phyloP scores from a whole-genome alignment of 371 early-diverging fungal species.

The Phascolomyces articulosus region DNA sequence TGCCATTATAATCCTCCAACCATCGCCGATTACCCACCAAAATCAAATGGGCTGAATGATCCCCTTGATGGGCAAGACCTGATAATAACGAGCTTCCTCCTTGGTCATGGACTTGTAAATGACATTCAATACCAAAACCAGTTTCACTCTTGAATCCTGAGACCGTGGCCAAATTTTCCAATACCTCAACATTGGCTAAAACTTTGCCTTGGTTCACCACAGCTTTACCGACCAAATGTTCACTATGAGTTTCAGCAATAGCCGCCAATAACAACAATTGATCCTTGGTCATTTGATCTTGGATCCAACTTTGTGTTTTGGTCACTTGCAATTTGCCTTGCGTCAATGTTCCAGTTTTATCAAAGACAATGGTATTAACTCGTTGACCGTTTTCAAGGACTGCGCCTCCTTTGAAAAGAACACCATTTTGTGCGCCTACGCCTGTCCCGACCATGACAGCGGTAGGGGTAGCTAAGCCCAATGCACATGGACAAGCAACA shows the following conservation, averaged over 20 bases:
- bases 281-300: background rate
- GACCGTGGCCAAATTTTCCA: conserved; percentile 43
- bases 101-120: conserved; percentile 28
- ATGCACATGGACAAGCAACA: conserved; percentile 97
- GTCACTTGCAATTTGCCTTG: conserved; percentile 82
- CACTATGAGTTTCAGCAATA: conserved; percentile 80
- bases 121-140: conserved; percentile 80
- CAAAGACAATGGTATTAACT: conserved; percentile 89
- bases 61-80: background rate
- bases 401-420: conserved; percentile 86
- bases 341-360: conserved; percentile 97
- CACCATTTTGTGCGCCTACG: conserved; percentile 90
- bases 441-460: conserved; percentile 99
- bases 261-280: conserved; percentile 51
- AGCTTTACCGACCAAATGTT: conserved; percentile 89
- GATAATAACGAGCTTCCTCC: background rate
- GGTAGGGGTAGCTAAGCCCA: conserved; percentile 95
- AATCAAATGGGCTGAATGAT: conserved; percentile 53
- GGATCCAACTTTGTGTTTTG: conserved; percentile 27
- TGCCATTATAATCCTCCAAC: conserved; percentile 51
- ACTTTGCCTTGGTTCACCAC: conserved; percentile 65
- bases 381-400: conserved; percentile 83
- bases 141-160: conserved; percentile 70
- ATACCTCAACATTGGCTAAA: conserved; percentile 33
- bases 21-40: conserved; percentile 79